phyloP scores from a whole-genome alignment of 192 early-diverging fungal species.

The Coemansia sp. region DNA sequence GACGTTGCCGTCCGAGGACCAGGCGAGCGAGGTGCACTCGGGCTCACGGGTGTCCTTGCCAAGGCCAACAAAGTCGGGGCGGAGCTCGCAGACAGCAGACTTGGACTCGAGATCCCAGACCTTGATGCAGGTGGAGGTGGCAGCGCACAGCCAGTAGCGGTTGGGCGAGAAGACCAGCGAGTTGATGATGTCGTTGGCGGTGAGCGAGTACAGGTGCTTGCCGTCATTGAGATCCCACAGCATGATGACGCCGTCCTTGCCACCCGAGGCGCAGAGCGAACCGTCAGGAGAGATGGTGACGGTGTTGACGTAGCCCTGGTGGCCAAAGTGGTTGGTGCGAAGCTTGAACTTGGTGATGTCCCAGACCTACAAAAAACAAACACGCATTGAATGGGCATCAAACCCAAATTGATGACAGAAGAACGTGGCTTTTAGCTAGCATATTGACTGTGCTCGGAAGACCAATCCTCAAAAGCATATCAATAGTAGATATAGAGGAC shows the following conservation, averaged over 20 bases:
- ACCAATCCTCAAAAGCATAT: no score
- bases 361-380: constrained; percentile 77
- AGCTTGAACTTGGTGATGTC: constrained; percentile 98
- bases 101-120: constrained; percentile 99
- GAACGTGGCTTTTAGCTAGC: background rate
- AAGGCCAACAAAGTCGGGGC: constrained; percentile 67
- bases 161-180: constrained; percentile 98
- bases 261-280: constrained; percentile 99
- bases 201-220: constrained; percentile 99
- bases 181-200: constrained; percentile 95
- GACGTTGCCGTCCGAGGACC: constrained; percentile 97
- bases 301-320: constrained; percentile 97
- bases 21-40: constrained; percentile 94
- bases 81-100: constrained; percentile 91
- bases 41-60: constrained; percentile 78
- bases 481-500: background rate
- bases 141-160: constrained; percentile 99
- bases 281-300: constrained; percentile 99
- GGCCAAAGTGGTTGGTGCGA: constrained; percentile 98
- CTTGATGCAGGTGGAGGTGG: constrained; percentile 93
- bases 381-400: background rate
- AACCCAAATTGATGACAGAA: no score
- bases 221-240: constrained; percentile 99
- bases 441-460: no score
- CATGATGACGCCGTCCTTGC: constrained; percentile 99